Conservation (phyloP, 768 basidiomycete genomes). For the Terana coerulea region DNA sequence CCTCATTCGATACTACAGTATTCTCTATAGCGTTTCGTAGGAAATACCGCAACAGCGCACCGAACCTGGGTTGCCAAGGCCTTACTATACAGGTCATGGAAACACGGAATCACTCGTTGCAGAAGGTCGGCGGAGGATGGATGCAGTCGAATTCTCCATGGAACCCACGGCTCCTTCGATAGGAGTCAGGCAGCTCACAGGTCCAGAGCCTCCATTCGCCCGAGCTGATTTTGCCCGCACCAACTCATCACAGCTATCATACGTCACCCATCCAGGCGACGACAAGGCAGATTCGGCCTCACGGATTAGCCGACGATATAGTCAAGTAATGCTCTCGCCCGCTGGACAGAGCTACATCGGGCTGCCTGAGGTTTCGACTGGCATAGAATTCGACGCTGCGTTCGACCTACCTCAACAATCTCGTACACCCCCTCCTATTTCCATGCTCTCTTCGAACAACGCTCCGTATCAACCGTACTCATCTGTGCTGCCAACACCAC, state of each 20-base stretch:
- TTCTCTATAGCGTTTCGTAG: conserved; percentile 29
- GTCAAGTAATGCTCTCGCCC: neutral
- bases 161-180: conserved; percentile 17
- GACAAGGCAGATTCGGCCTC: neutral
- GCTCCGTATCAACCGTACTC: neutral
- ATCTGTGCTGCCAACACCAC: neutral
- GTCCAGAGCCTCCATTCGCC: conserved; percentile 15
- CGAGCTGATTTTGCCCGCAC: conserved; percentile 3
- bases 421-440: neutral
- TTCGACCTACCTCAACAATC: neutral
- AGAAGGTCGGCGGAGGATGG: conserved; percentile 58
- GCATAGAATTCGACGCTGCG: neutral
- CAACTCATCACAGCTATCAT: neutral
- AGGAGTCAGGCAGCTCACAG: conserved; percentile 15
- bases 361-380: neutral
- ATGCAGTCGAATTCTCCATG: conserved; percentile 38
- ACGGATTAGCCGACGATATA: neutral
- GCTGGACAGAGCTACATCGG: neutral
- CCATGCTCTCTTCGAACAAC: neutral
- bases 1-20: neutral
- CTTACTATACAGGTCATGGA: conserved; percentile 65
- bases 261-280: neutral
- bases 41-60: conserved; percentile 82
- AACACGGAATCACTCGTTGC: conserved; percentile 57
- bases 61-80: conserved; percentile 73